A percentile compares a stretch with the other conserved stretches of the same genome.
Evolutionary conservation across 331 rosid species (phyloP).

Genomic region (Pyrus hybrid): DNA sequence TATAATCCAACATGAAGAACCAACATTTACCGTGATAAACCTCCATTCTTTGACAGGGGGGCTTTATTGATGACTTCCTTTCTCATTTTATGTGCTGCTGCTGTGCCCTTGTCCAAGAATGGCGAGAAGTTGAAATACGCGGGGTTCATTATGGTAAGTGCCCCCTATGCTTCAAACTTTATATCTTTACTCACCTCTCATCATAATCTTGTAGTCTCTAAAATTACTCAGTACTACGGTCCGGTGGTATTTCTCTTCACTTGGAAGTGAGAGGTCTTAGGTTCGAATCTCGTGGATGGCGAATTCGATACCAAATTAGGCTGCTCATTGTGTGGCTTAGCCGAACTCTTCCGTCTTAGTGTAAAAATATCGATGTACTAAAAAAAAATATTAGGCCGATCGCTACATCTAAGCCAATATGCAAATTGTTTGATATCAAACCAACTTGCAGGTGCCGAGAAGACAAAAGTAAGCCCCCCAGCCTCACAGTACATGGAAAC

Average conservation of each 20-base stretch:
- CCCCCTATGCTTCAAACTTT: background rate
- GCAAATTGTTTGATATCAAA: conserved; percentile 9
- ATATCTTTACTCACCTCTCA: background rate
- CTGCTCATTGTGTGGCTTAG: too few relatives aligned
- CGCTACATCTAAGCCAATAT: background rate
- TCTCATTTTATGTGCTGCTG: conserved; percentile 98
- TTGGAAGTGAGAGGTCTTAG: too few relatives aligned
- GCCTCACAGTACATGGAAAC: conserved; percentile 87
- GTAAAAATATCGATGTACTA: too few relatives aligned
- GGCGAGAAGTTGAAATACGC: conserved; percentile 96
- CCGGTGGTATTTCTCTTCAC: too few relatives aligned
- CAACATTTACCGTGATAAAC: background rate
- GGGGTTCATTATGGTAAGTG: conserved; percentile 55
- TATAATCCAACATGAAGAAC: background rate
- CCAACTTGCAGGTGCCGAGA: conserved; percentile 59
- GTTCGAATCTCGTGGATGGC: too few relatives aligned
- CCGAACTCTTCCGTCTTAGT: too few relatives aligned
- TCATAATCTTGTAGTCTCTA: background rate
- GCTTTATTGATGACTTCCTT: conserved; percentile 84
- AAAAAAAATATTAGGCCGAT: background rate
- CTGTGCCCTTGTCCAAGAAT: conserved; percentile 99
- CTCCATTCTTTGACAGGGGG: conserved; percentile 52
- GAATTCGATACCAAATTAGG: too few relatives aligned
- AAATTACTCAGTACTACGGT: background rate
- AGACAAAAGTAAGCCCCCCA: conserved; percentile 88